These are phyloP conservation scores for Forsythia viridissima DNA, from an alignment of 257 asterid species.

Conservation along the genomic window DNA sequence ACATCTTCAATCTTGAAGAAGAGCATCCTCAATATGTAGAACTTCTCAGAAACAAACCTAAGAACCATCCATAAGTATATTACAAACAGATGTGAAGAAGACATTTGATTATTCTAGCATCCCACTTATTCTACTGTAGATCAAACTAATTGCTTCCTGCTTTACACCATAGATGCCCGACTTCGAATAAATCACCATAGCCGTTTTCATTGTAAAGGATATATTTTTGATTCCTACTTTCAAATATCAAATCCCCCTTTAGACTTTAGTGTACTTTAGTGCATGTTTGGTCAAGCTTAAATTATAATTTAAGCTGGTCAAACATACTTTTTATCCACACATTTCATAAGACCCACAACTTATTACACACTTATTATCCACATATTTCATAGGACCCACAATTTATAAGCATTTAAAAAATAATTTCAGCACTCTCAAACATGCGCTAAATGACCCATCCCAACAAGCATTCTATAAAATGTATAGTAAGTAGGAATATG, in stretches of 20 bases:
- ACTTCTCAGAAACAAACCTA: background rate
- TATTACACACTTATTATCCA: too few species aligned
- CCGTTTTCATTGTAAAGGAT: background rate
- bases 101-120: too few species aligned
- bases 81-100: background rate
- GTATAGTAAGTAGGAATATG: too few species aligned
- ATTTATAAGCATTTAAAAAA: too few species aligned
- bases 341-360: too few species aligned
- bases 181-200: background rate
- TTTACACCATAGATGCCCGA: background rate
- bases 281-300: too few species aligned
- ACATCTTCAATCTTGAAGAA: too few species aligned
- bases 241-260: background rate
- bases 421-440: too few species aligned
- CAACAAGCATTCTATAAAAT: background rate
- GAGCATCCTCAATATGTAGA: background rate
- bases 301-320: too few species aligned
- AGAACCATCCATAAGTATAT: background rate
- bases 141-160: background rate
- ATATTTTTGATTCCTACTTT: background rate
- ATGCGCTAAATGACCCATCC: too few species aligned
- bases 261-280: background rate
- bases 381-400: too few species aligned
- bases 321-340: too few species aligned
- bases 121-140: background rate